Evolutionary conservation across 169 alveolate species (phyloP).

Genomic region (Plasmodium yoelii): DNA sequence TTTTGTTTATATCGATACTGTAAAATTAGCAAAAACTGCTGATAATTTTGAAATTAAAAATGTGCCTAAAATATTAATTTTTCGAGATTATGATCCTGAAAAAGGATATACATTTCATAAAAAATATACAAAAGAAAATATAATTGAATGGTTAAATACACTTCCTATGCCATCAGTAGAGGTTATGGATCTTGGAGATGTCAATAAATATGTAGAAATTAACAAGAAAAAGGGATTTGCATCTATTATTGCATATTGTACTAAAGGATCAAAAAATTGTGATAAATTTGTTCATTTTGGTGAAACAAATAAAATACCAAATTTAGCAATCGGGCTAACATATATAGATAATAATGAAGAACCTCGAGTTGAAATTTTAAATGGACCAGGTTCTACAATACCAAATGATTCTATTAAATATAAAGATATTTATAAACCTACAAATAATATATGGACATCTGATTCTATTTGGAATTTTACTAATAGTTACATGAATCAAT

Average conservation of each 20-base stretch:
- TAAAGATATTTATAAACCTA: conserved; percentile 47
- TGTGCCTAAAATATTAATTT: conserved; percentile 54
- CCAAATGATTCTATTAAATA: conserved; percentile 20
- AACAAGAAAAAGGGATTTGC: conserved; percentile 74
- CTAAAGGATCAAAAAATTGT: conserved; percentile 32
- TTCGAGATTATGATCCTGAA: conserved; percentile 72
- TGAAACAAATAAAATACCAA: conserved; percentile 54
- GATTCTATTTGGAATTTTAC: conserved; percentile 31
- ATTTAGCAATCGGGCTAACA: conserved; percentile 52
- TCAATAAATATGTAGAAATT: conserved; percentile 56
- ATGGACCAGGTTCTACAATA: conserved; percentile 73
- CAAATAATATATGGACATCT: conserved; percentile 42
- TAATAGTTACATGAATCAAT: conserved; percentile 51
- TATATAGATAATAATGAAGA: conserved; percentile 41
- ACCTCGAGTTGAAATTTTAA: conserved; percentile 32
- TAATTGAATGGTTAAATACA: conserved; percentile 44
- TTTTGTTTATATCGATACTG: conserved; percentile 62
- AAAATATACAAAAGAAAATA: conserved; percentile 71
- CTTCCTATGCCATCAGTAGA: conserved; percentile 61
- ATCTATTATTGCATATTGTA: conserved; percentile 65
- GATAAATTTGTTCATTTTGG: conserved; percentile 74
- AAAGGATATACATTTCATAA: conserved; percentile 62
- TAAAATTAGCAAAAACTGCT: conserved; percentile 50
- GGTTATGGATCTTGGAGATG: conserved; percentile 39
- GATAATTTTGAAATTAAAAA: conserved; percentile 55